Evolutionary conservation across 805 yeast species (phyloP).

Genomic region (Saccharomyces eubayanus): DNA sequence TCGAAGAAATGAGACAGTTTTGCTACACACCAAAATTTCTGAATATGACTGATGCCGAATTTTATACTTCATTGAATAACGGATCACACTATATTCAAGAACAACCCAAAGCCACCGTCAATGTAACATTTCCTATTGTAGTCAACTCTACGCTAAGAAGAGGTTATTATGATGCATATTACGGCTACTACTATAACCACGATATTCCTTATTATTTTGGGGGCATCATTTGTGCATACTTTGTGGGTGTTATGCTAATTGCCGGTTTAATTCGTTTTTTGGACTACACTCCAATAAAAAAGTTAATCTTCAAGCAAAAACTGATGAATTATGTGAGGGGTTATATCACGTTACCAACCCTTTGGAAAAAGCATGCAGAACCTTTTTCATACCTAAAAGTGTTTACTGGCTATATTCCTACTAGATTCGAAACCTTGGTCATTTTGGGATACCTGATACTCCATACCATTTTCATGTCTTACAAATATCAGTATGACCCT

Average conservation of each 20-base stretch:
- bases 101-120: background rate
- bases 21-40: constrained; percentile 3
- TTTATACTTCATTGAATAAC: constrained; percentile 5
- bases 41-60: constrained; percentile 6
- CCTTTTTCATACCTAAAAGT: constrained; percentile 6
- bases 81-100: constrained; percentile 5
- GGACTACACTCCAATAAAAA: constrained; percentile 8
- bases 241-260: constrained; percentile 5
- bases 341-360: constrained; percentile 10
- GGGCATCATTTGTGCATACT: constrained; percentile 9
- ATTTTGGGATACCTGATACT: constrained; percentile 13
- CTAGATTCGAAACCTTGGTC: constrained; percentile 16
- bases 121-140: constrained; percentile 10
- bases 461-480: constrained; percentile 9
- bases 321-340: constrained; percentile 14
- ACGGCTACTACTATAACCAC: constrained; percentile 12
- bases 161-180: constrained; percentile 12
- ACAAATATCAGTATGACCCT: constrained; percentile 12
- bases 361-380: constrained; percentile 15
- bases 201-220: constrained; percentile 15
- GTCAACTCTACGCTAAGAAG: constrained; percentile 6
- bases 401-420: constrained; percentile 15
- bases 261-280: constrained; percentile 7
- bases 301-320: constrained; percentile 6
- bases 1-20: constrained; percentile 1